These are phyloP conservation scores for Cladorrhinum sp. DNA, from an alignment of 2,329 filamentous ascomycete species.

Conservation along the genomic window DNA sequence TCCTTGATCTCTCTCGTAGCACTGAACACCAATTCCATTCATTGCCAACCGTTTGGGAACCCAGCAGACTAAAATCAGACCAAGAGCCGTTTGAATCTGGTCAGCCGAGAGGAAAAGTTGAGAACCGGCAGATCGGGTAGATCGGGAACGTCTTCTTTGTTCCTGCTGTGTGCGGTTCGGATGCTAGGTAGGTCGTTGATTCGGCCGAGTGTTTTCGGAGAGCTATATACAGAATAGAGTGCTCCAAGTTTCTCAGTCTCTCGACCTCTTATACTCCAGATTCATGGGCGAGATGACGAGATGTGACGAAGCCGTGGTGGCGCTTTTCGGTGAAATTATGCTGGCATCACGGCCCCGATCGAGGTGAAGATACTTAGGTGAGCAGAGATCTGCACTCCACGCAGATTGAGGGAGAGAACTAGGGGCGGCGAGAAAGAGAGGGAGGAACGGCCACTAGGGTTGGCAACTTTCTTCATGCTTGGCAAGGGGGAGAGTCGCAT, in stretches of 20 bases:
- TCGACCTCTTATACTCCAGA: too few species aligned
- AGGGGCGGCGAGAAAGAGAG: neutral
- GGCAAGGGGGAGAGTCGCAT: conserved; percentile 10
- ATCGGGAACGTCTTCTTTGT: neutral
- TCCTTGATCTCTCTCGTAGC: neutral
- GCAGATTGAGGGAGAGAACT: neutral
- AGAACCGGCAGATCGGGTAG: neutral
- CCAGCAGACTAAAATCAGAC: neutral
- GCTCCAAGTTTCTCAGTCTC: neutral
- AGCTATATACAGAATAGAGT: neutral
- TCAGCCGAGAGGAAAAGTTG: neutral
- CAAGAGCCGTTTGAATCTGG: neutral
- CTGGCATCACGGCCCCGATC: conserved; percentile 2
- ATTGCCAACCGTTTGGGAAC: neutral
- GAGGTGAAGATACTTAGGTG: neutral
- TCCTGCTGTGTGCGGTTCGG: neutral
- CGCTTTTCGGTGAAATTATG: neutral
- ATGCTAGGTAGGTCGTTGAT: neutral
- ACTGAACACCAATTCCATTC: neutral
- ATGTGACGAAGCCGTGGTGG: neutral
- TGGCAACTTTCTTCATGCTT: conserved; percentile 4
- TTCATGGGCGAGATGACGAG: neutral
- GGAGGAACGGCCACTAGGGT: neutral
- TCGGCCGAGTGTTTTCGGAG: neutral
- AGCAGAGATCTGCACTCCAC: neutral